phyloP scores from a whole-genome alignment of 139 green algal species.

The Desmodesmus armatus region DNA sequence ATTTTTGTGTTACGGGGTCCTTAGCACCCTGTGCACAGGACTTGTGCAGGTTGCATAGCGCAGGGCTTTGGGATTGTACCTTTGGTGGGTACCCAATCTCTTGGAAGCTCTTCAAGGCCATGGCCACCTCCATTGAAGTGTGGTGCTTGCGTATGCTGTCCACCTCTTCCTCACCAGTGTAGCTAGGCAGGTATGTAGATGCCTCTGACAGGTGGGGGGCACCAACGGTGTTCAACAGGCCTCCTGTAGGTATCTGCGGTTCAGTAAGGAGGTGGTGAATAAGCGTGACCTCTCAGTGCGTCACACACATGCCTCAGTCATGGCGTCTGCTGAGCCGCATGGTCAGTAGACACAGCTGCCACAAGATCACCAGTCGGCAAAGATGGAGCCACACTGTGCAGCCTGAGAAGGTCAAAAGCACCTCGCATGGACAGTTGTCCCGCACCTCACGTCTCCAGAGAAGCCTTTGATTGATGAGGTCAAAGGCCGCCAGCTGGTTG shows the following conservation, averaged over 20 bases:
- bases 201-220: conserved; percentile 73
- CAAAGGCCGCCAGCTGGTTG: conserved; percentile 71
- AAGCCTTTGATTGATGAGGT: conserved; percentile 63
- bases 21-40: too few species aligned
- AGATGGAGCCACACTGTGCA: background rate
- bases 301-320: background rate
- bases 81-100: conserved; percentile 36
- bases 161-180: conserved; percentile 1
- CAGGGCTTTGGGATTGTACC: too few species aligned
- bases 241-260: conserved; percentile 68
- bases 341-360: conserved; percentile 29
- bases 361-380: background rate
- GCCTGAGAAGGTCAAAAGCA: background rate
- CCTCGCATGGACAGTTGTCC: too few species aligned
- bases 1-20: too few species aligned
- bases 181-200: conserved; percentile 52
- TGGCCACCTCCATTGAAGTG: background rate
- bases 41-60: too few species aligned
- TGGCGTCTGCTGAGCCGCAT: background rate
- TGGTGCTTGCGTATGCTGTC: conserved; percentile 10
- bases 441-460: conserved; percentile 67
- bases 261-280: background rate
- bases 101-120: background rate
- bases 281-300: background rate
- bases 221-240: conserved; percentile 81